Conservation (phyloP, 495 filamentous ascomycete genomes). For the Penicillium silybi region DNA sequence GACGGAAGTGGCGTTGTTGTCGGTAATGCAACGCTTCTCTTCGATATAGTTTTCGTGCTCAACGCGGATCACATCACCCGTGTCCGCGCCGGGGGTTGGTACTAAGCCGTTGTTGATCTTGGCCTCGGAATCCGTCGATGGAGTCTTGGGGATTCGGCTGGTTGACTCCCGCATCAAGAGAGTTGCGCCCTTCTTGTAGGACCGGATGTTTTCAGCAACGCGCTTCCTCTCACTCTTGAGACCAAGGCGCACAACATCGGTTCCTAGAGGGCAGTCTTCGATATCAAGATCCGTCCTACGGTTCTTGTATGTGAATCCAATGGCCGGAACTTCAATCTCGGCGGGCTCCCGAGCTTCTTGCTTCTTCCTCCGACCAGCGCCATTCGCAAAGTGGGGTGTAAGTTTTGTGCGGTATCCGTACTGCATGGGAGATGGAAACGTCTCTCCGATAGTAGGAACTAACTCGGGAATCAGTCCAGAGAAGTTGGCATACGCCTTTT, state of each 20-base stretch:
- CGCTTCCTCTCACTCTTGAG: slow-evolving; percentile 68
- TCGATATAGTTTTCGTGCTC: slow-evolving; percentile 55
- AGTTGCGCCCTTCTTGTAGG: slow-evolving; percentile 79
- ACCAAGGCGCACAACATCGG: slow-evolving; percentile 72
- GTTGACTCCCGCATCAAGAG: slow-evolving; percentile 86
- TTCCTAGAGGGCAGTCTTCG: slow-evolving; percentile 95
- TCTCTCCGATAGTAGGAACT: slow-evolving; percentile 73
- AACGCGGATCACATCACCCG: slow-evolving; percentile 32
- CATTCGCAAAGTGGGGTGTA: slow-evolving; percentile 84
- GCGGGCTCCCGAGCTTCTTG: slow-evolving; percentile 18
- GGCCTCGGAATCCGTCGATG: slow-evolving; percentile 9
- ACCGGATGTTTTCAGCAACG: slow-evolving; percentile 62
- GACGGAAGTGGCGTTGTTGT: slow-evolving; percentile 71
- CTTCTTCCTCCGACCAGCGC: slow-evolving; percentile 24
- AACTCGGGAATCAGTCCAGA: slow-evolving; percentile 71
- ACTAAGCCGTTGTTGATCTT: slow-evolving; percentile 13
- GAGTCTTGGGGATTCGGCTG: slow-evolving; percentile 52
- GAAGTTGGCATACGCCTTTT: slow-evolving; percentile 90
- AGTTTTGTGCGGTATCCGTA: slow-evolving; percentile 95
- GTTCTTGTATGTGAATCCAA: slow-evolving; percentile 88
- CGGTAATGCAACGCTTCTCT: slow-evolving; percentile 80
- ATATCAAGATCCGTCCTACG: slow-evolving; percentile 75
- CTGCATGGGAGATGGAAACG: slow-evolving; percentile 82
- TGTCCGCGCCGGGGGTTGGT: slow-evolving; percentile 23
- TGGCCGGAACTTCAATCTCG: slow-evolving; percentile 58